Percentiles rank a stretch among this genome's conserved stretches.
Conservation (phyloP, 805 yeast genomes). For the Hanseniaspora taiwanica region DNA sequence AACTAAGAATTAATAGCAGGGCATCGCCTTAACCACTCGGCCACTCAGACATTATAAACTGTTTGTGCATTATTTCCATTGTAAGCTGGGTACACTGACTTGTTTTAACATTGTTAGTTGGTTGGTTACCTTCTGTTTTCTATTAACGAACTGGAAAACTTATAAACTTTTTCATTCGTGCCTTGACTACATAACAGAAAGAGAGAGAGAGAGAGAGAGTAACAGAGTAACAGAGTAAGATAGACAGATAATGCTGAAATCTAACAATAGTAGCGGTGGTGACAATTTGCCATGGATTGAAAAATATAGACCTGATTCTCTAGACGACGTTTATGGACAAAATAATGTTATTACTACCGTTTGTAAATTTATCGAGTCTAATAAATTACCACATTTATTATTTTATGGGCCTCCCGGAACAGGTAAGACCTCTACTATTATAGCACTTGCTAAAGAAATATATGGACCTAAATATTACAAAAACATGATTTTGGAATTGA, state of each 20-base stretch:
- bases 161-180: too few species aligned
- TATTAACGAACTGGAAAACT: neutral
- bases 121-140: neutral
- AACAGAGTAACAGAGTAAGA: neutral
- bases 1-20: slow-evolving; percentile 57
- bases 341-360: slow-evolving; percentile 75
- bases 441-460: slow-evolving; percentile 76
- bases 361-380: slow-evolving; percentile 68
- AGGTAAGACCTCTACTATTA: slow-evolving; percentile 80
- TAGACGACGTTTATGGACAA: slow-evolving; percentile 89
- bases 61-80: neutral
- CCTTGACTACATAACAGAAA: too few species aligned
- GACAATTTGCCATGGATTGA: slow-evolving; percentile 83
- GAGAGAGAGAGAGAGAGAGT: neutral
- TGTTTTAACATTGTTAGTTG: neutral
- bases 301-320: slow-evolving; percentile 75
- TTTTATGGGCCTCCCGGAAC: slow-evolving; percentile 96
- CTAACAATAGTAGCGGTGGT: slow-evolving; percentile 6
- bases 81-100: neutral
- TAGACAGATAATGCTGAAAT: neutral
- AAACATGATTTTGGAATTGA: slow-evolving; percentile 86
- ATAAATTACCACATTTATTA: slow-evolving; percentile 77
- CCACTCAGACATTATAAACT: slow-evolving; percentile 43
- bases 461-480: slow-evolving; percentile 62
- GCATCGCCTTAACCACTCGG: slow-evolving; percentile 91